Conservation (phyloP, 2,329 filamentous ascomycete species). For the Apiospora arundinis region DNA sequence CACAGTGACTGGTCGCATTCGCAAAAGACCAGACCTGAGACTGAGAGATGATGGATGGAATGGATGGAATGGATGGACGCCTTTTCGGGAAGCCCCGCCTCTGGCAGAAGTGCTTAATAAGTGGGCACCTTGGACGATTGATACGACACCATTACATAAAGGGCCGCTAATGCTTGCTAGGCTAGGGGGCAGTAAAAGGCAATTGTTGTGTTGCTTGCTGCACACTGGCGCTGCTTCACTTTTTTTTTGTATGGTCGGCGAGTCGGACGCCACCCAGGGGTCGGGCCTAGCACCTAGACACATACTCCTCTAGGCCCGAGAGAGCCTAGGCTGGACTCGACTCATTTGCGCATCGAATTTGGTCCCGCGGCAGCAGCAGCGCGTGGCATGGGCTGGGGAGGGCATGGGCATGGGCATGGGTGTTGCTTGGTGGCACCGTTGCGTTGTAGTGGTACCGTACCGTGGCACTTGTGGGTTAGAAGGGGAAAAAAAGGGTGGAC, state of each 20-base stretch:
- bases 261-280: constrained; percentile 3
- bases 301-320: too few relatives aligned
- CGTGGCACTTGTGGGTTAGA: background rate
- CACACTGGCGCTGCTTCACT: too few relatives aligned
- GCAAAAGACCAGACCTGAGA: too few relatives aligned
- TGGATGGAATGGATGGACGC: background rate
- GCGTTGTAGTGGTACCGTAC: background rate
- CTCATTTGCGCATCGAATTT: background rate
- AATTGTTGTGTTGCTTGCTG: too few relatives aligned
- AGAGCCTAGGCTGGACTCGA: background rate
- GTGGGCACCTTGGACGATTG: background rate
- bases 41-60: too few relatives aligned
- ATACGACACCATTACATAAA: constrained; percentile 17
- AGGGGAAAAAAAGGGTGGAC: background rate
- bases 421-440: background rate
- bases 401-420: too few relatives aligned
- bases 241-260: too few relatives aligned
- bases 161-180: background rate
- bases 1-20: too few relatives aligned
- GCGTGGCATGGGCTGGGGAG: too few relatives aligned
- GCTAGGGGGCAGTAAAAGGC: too few relatives aligned
- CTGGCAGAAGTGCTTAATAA: constrained; percentile 19
- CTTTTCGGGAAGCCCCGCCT: constrained; percentile 15
- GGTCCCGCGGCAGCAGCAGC: too few relatives aligned
- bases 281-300: constrained; percentile 9